Base-by-base conservation (phyloP, 176 grass and related monocot genomes). In the Cenchrus purpureus region DNA sequence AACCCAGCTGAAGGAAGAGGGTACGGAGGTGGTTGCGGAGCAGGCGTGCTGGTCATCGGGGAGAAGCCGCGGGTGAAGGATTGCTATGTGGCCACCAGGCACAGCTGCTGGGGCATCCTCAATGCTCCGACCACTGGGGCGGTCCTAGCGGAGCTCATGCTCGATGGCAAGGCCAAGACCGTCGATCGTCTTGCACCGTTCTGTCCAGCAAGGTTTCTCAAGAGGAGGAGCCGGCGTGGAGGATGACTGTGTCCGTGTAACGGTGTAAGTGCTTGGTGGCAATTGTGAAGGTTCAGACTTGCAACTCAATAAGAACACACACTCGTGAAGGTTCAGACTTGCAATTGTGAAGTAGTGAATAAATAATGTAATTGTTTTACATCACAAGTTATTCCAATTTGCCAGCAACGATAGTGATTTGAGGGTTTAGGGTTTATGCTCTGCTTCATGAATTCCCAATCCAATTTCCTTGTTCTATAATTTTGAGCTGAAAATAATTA, bases 101-200 rank as follows among this genome's bases (percentile, higher is more conserved):
- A 98, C 83, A 95, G 81, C 87, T 95, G 91, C 87, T 98, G 96
- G 97, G 91, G 93, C 1, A 98, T 95, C 68, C 93, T 98, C 32
- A 95, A 95, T 79, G 97, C 78, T 79, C 96, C 91, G 0, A 93
- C 84, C 61, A 98, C 96, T 7, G 96, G 93, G 7, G 91, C 96
- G 0, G 84, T 89, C 0, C 90, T 98, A 0, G 88, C 91, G 0
- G 96, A 95, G 70, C 89, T 98, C 82, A 95, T 98, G 74, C 86
- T 98, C 13, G 91, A 98, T 11, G 96, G 91, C 3, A 58, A 86
- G 13, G 67, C 91, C 0, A 89, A 77, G 63, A 95, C 73, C 10
- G 89, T 92, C 5, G 86, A 95, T 58, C 25, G 25, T 25, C 87
- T 98, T 51, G 82, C 84, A 13, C 89, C 89, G 1, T 98, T 95